Conservation (phyloP, 2,329 filamentous ascomycete species). For the Thelonectria discophora region DNA sequence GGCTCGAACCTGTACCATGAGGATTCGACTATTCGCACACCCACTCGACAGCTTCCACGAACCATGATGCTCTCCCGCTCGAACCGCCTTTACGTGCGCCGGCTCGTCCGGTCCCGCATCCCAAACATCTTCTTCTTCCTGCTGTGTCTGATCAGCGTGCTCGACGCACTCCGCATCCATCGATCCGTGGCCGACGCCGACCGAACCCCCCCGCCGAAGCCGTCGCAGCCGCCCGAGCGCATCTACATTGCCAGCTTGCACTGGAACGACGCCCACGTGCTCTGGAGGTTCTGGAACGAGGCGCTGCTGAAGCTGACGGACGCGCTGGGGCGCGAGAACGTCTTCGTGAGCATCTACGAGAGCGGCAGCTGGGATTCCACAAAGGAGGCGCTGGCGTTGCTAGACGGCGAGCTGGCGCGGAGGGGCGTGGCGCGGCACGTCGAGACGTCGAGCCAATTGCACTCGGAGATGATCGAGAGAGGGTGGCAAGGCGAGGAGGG, state of each 20-base stretch:
- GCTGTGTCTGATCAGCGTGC: conserved; percentile 48
- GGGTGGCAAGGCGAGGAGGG: conserved; percentile 58
- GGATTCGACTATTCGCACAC: conserved; percentile 31
- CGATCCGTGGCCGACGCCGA: conserved; percentile 44
- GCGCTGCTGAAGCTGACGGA: conserved; percentile 66
- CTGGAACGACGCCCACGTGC: conserved; percentile 70
- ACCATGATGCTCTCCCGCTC: conserved; percentile 44
- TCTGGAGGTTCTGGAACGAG: conserved; percentile 69
- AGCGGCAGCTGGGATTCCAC: conserved; percentile 75
- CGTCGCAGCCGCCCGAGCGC: conserved; percentile 47
- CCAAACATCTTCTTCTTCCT: conserved; percentile 48
- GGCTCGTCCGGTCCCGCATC: conserved; percentile 49
- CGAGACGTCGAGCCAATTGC: conserved; percentile 65
- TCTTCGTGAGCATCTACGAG: conserved; percentile 74
- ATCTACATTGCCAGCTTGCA: conserved; percentile 76
- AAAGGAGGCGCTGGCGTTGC: conserved; percentile 65
- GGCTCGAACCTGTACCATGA: conserved; percentile 31
- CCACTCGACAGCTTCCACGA: conserved; percentile 25
- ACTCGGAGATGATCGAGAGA: conserved; percentile 62
- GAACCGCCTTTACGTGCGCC: conserved; percentile 49
- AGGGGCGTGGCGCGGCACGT: conserved; percentile 64
- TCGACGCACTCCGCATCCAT: conserved; percentile 53
- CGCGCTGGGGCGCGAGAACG: conserved; percentile 68
- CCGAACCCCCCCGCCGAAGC: conserved; percentile 34
- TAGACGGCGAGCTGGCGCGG: conserved; percentile 63